These are phyloP conservation scores for Puccinia novopanici DNA, from an alignment of 1,284 basidiomycete species.

Conservation along the genomic window DNA sequence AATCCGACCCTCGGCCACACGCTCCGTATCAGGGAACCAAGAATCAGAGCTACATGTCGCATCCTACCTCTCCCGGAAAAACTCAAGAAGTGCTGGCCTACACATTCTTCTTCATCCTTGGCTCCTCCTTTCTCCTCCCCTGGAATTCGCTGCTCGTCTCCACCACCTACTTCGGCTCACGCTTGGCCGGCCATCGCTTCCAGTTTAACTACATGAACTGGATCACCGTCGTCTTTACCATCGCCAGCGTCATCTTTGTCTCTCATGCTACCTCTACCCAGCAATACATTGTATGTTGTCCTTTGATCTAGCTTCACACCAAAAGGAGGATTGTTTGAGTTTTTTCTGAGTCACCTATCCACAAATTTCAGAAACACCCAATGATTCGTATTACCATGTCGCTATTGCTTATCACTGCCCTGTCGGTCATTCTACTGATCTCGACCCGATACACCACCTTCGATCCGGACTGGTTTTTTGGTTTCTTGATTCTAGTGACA, in stretches of 20 bases:
- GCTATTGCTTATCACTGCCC: slow-evolving; percentile 4
- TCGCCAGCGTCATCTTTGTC: slow-evolving; percentile 33
- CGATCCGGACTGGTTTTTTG: slow-evolving; percentile 14
- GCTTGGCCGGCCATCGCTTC: slow-evolving; percentile 17
- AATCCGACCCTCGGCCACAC: too few relatives aligned
- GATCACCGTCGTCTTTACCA: slow-evolving; percentile 37
- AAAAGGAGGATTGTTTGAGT: too few relatives aligned
- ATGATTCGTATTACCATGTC: slow-evolving; percentile 21
- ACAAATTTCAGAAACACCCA: slow-evolving; percentile 15
- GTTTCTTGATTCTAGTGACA: slow-evolving; percentile 31
- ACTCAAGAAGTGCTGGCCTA: slow-evolving; percentile 18
- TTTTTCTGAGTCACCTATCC: too few relatives aligned
- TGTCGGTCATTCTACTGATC: slow-evolving; percentile 16
- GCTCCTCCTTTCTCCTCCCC: slow-evolving; percentile 28
- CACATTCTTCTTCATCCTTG: too few relatives aligned
- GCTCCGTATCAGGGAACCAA: neutral
- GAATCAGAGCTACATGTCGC: neutral
- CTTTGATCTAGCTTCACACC: too few relatives aligned
- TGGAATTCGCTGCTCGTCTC: slow-evolving; percentile 42
- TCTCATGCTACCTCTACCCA: slow-evolving; percentile 29
- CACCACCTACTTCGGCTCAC: slow-evolving; percentile 36
- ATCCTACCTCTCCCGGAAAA: neutral
- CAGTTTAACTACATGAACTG: slow-evolving; percentile 43
- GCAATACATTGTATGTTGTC: neutral
- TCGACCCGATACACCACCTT: slow-evolving; percentile 19